Evolutionary conservation across 768 basidiomycete species (phyloP).

Genomic region (Trametes cinnabarina): DNA sequence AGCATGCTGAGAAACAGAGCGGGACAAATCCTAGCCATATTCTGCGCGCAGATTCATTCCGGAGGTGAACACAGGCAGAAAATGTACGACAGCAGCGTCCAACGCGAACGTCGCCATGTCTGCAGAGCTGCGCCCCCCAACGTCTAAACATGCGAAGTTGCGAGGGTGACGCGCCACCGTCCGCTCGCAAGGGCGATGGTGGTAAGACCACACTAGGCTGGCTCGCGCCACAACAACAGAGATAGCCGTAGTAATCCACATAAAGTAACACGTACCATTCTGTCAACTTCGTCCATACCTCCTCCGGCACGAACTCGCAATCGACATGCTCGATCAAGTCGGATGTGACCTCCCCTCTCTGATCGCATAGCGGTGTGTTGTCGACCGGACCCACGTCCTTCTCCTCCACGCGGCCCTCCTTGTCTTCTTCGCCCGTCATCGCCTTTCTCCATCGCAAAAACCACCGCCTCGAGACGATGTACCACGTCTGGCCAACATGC

Average conservation of each 20-base stretch:
- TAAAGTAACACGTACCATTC: constrained; percentile 54
- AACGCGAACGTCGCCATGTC: too few species aligned
- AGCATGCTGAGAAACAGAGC: background rate
- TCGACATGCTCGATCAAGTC: constrained; percentile 61
- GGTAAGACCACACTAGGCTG: background rate
- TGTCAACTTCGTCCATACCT: constrained; percentile 66
- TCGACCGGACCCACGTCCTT: constrained; percentile 71
- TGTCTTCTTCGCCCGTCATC: constrained; percentile 65
- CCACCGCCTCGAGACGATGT: constrained; percentile 69
- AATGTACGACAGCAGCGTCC: too few species aligned
- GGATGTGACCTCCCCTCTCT: constrained; percentile 40
- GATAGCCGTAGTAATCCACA: background rate
- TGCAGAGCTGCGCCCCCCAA: too few species aligned
- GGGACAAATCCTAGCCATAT: constrained; percentile 1
- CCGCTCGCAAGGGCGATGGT: background rate
- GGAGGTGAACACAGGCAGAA: too few species aligned
- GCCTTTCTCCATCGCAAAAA: constrained; percentile 74
- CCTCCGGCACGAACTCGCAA: constrained; percentile 71
- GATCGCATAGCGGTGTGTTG: constrained; percentile 57
- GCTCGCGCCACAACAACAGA: background rate
- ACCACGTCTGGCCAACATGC: constrained; percentile 74
- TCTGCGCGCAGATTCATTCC: too few species aligned
- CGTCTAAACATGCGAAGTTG: too few species aligned
- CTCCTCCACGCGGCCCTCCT: constrained; percentile 61
- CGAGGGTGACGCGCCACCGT: background rate